Conservation (phyloP, 352 stramenopile species). For the Bremia lactucae region DNA sequence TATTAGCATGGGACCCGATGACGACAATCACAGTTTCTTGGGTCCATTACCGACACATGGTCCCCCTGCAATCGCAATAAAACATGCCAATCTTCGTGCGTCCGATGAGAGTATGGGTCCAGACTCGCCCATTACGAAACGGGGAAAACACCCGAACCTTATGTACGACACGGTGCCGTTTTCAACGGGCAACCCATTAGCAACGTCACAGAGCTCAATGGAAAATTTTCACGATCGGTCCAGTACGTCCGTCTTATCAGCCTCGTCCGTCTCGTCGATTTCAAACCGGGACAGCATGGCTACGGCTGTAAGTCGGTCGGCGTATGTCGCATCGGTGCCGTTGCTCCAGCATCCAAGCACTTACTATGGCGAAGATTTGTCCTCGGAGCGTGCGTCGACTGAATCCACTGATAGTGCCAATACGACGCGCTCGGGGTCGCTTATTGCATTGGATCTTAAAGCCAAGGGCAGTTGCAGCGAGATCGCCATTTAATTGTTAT, state of each 20-base stretch:
- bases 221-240: conserved; percentile 12
- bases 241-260: conserved; percentile 15
- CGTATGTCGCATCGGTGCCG: conserved; percentile 17
- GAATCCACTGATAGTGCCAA: conserved; percentile 16
- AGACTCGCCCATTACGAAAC: conserved; percentile 14
- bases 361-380: conserved; percentile 18
- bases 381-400: conserved; percentile 15
- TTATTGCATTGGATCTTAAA: conserved; percentile 29
- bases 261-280: conserved; percentile 16
- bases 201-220: conserved; percentile 8
- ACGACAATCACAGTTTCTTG: conserved; percentile 17
- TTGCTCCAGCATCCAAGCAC: conserved; percentile 18
- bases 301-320: conserved; percentile 5
- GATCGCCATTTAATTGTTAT: conserved; percentile 22
- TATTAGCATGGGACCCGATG: conserved; percentile 20
- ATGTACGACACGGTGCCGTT: conserved; percentile 26
- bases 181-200: conserved; percentile 15
- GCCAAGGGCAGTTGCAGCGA: conserved; percentile 23
- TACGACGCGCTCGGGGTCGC: conserved; percentile 18
- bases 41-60: conserved; percentile 4
- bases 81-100: conserved; percentile 1
- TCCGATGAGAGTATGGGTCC: conserved; percentile 21
- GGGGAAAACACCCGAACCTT: conserved; percentile 17
- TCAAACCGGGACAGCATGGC: conserved; percentile 14
- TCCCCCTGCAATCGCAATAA: not conserved